Percentiles rank a stretch among this genome's conserved stretches.
Evolutionary conservation across 495 filamentous ascomycete species (phyloP).

Genomic region (Xylaria castorea): DNA sequence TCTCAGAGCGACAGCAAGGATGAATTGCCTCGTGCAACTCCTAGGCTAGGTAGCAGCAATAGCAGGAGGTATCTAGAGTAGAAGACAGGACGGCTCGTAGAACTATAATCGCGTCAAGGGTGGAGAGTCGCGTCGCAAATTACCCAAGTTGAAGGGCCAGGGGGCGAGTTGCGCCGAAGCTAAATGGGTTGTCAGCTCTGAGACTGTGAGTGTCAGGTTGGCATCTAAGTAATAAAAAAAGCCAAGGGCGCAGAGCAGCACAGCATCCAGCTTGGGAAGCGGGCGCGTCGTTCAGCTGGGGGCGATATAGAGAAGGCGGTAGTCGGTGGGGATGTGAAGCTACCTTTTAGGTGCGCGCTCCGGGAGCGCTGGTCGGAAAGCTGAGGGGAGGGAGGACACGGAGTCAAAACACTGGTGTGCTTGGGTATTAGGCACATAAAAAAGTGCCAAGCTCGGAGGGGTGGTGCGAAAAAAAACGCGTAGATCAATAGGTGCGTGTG

Average conservation of each 20-base stretch:
- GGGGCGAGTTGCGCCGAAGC: constrained; percentile 25
- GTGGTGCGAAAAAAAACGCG: constrained; percentile 47
- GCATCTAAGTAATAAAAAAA: constrained; percentile 1
- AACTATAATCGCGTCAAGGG: constrained; percentile 9
- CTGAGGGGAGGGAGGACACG: constrained; percentile 17
- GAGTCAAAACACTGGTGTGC: constrained; percentile 28
- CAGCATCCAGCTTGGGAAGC: constrained; percentile 34
- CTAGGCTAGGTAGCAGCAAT: constrained; percentile 35
- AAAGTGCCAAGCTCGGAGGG: constrained; percentile 37
- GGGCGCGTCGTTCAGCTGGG: constrained; percentile 39
- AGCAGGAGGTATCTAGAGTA: constrained; percentile 13
- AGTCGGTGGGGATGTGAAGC: constrained; percentile 36
- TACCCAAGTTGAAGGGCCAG: constrained; percentile 33
- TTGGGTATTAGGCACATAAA: constrained; percentile 22
- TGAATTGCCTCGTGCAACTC: constrained; percentile 29
- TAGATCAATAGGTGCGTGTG: constrained; percentile 49
- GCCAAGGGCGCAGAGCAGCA: constrained; percentile 21
- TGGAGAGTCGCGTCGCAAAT: constrained; percentile 35
- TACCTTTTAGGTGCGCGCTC: constrained; percentile 37
- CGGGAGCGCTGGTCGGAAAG: constrained; percentile 29
- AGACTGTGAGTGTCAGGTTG: background rate
- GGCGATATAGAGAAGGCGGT: constrained; percentile 35
- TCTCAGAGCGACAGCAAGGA: constrained; percentile 38
- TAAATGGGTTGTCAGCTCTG: constrained; percentile 15
- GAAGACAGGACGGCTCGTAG: background rate